Base-by-base conservation (phyloP, 2,329 filamentous ascomycete species). In the Gyromitra esculenta region DNA sequence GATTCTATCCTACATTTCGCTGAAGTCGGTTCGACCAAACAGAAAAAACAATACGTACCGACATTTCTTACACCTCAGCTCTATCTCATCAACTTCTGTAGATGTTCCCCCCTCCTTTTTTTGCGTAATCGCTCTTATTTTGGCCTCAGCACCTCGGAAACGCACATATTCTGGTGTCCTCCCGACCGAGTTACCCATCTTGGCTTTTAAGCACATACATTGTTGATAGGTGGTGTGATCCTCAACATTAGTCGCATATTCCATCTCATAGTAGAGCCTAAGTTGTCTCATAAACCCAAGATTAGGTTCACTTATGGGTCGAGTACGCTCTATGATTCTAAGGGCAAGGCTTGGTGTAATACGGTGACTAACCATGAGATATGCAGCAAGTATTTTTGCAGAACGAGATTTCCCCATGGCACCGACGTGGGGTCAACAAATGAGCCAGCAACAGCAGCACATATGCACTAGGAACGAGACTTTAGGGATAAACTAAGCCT, bases 341-440 rank as follows among this genome's bases (percentile, higher is more conserved):
- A 98, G 85, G 1, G 94, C 94, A 59, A 91, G 89, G 7, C 84
- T 83, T 3, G 78, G 66, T 5, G 75, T 48, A n/a, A 80, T 78
- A 25, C 76, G 88, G 80, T 89, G 87, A 80, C 88, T 88, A 84
- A 88, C 90, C 79, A 98, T 91, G 65, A 98, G 86, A 84, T 94
- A 98, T 77, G 96, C 95, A 74, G 96, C 88, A 70, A 93, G 88
- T 79, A 92, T 89, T 41, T 93, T 91, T 79, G 95, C 92, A 62
- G 95, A 98, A 75, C 96, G 92, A 43, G 94, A 97, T 85, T 96
- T 97, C 68, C 96, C 96, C 90, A 97, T 97, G 25, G 94, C 95
- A 87, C 96, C 97, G 84, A 60, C 54, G 59, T 45, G 48, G 41
- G 60, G 72, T 56, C 71, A 72, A 77, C 41, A 43, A 50, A 41